Conservation (phyloP, 2,329 filamentous ascomycete genomes). For the Sclerotinia minor region DNA sequence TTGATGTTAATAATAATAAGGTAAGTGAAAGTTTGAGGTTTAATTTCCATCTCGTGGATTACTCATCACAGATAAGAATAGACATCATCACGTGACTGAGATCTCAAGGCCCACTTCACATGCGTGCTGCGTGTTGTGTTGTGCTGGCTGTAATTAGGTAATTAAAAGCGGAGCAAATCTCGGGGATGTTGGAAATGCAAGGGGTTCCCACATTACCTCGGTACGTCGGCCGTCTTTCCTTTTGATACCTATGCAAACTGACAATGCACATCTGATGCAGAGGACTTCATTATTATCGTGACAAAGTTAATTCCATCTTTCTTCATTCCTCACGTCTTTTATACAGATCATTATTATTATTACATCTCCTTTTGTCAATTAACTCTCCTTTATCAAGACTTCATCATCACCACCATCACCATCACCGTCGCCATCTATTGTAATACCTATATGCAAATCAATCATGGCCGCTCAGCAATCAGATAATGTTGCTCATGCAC, state of each 20-base stretch:
- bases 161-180: not conserved
- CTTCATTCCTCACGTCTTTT: conserved; percentile 23
- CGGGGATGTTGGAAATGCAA: not conserved
- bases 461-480: conserved; percentile 59
- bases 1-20: conserved; percentile 1
- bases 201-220: conserved; percentile 24
- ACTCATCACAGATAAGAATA: conserved; percentile 6
- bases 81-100: not conserved
- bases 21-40: not conserved
- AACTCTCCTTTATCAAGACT: conserved; percentile 21
- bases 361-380: not conserved
- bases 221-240: conserved; percentile 13
- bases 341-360: not conserved
- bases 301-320: conserved; percentile 7
- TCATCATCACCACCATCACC: not conserved
- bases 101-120: not conserved
- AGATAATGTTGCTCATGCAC: conserved; percentile 94
- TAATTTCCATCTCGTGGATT: not conserved
- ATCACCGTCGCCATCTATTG: conserved; percentile 5
- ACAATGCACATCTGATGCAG: conserved; percentile 22
- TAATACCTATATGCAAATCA: conserved; percentile 22
- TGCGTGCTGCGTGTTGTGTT: not conserved
- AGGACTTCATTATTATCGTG: not conserved
- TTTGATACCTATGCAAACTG: conserved; percentile 1
- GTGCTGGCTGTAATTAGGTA: not conserved